phyloP scores from a whole-genome alignment of 108 stramenopile genomes.

The Pseudonitzschia pungens region DNA sequence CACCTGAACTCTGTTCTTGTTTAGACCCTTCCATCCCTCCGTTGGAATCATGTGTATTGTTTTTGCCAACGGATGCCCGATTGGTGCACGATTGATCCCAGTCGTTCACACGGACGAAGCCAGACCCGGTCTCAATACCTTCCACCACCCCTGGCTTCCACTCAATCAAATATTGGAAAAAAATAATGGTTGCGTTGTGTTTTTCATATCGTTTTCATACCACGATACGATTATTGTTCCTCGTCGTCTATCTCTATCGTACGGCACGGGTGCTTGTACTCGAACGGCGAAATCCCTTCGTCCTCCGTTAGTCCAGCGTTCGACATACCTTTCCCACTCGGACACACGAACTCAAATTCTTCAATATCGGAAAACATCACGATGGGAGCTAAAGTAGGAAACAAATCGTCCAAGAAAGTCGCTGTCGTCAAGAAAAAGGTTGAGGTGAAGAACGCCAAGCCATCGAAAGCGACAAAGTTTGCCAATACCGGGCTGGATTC shows the following conservation, averaged over 20 bases:
- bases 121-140: neutral
- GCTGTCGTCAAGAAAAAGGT: conserved; percentile 9
- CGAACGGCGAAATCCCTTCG: too few relatives aligned
- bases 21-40: too few relatives aligned
- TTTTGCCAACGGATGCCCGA: too few relatives aligned
- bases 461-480: conserved; percentile 12
- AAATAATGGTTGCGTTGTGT: neutral
- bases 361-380: neutral
- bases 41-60: too few relatives aligned
- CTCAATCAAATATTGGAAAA: neutral
- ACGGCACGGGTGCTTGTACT: too few relatives aligned
- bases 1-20: too few relatives aligned
- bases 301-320: too few relatives aligned
- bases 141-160: neutral
- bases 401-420: neutral
- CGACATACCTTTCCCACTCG: neutral
- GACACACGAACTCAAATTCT: neutral
- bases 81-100: neutral
- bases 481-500: conserved; percentile 38
- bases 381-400: conserved; percentile 14
- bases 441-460: neutral
- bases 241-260: too few relatives aligned
- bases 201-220: too few relatives aligned
- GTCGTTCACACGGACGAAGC: neutral
- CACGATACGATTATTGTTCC: too few relatives aligned